A percentile compares a stretch with the other conserved stretches of the same genome.
Evolutionary conservation across 1,139 yeast species (phyloP).

Genomic region (Magnusiomyces paraingens): DNA sequence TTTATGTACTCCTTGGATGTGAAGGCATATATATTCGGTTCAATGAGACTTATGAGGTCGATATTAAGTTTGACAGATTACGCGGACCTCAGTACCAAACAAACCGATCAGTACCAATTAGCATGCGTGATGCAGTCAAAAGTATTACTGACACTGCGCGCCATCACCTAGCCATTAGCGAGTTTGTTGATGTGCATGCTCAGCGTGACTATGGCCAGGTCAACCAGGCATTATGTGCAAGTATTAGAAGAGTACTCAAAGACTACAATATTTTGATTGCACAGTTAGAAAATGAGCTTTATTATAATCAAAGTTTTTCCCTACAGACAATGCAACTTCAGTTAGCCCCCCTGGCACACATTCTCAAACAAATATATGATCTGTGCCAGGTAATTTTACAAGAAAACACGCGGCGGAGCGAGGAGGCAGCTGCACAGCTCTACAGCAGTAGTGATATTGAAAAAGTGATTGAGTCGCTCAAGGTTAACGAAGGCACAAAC

Average conservation of each 20-base stretch:
- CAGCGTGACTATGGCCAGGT: slow-evolving; percentile 57
- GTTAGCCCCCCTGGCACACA: slow-evolving; percentile 33
- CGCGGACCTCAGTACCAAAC: slow-evolving; percentile 72
- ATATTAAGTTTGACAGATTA: slow-evolving; percentile 35
- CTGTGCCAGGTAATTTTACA: slow-evolving; percentile 44
- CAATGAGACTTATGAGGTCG: slow-evolving; percentile 53
- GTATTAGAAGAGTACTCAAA: slow-evolving; percentile 46
- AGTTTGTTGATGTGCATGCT: slow-evolving; percentile 54
- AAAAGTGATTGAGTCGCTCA: slow-evolving; percentile 28
- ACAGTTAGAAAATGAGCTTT: slow-evolving; percentile 49
- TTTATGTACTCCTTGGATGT: slow-evolving; percentile 62
- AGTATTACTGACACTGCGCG: slow-evolving; percentile 58
- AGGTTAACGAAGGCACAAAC: slow-evolving; percentile 24
- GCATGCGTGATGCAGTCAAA: slow-evolving; percentile 66
- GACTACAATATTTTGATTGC: slow-evolving; percentile 46
- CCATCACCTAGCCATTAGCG: slow-evolving; percentile 47
- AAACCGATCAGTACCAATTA: slow-evolving; percentile 65
- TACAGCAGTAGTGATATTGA: slow-evolving; percentile 25
- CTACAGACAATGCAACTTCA: slow-evolving; percentile 45
- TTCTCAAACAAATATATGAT: slow-evolving; percentile 53
- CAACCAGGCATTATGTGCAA: slow-evolving; percentile 64
- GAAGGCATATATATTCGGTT: slow-evolving; percentile 77
- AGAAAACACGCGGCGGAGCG: slow-evolving; percentile 26
- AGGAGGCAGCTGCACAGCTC: slow-evolving; percentile 19
- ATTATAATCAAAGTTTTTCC: slow-evolving; percentile 41